Conservation (phyloP, 164 flowering plant genomes). For the Magnolia sinica region DNA sequence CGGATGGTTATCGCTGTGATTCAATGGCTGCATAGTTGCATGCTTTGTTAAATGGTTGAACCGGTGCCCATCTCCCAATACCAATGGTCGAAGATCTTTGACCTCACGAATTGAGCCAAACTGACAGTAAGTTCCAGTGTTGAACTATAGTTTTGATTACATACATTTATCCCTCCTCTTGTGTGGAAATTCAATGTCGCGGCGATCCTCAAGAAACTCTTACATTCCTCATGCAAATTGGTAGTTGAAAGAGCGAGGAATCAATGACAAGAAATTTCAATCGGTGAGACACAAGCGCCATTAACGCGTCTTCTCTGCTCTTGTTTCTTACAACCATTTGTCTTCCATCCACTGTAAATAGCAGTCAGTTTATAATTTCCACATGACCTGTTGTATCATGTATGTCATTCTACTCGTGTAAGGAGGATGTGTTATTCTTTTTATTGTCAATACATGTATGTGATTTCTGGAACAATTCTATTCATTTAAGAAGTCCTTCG, state of each 20-base stretch:
- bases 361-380: neutral
- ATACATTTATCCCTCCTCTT: neutral
- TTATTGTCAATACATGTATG: neutral
- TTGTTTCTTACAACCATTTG: neutral
- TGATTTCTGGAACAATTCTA: neutral
- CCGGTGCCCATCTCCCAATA: neutral
- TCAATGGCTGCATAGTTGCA: slow-evolving; percentile 16
- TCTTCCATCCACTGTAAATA: neutral
- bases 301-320: neutral
- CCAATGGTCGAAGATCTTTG: neutral
- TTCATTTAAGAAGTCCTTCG: neutral
- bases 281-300: neutral
- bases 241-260: neutral
- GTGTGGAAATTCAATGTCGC: neutral
- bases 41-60: neutral
- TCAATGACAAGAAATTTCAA: neutral
- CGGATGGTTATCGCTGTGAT: slow-evolving; percentile 4
- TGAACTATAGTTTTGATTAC: neutral
- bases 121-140: neutral
- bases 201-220: neutral
- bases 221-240: neutral
- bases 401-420: neutral
- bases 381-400: neutral
- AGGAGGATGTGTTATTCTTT: neutral
- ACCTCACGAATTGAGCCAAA: neutral